Percentiles rank a stretch among this genome's conserved stretches.
Evolutionary conservation across 768 basidiomycete species (phyloP).

Genomic region (Auriscalpium microsporum): DNA sequence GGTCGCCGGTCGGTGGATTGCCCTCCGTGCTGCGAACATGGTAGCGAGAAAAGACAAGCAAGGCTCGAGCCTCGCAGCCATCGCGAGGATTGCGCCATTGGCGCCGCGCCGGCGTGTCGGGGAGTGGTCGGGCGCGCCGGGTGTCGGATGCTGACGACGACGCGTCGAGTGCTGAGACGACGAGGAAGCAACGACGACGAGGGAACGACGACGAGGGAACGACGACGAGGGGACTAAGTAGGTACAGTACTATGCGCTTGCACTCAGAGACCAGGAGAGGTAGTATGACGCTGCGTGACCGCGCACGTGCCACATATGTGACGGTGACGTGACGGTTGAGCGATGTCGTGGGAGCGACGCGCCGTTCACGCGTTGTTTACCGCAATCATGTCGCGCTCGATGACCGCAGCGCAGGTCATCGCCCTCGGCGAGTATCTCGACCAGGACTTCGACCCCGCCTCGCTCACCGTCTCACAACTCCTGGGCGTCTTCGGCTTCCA

Average conservation of each 20-base stretch:
- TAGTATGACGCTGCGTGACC: no score
- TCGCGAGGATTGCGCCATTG: no score
- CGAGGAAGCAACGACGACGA: no score
- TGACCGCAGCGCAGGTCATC: slow-evolving; percentile 75
- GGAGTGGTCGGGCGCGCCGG: no score
- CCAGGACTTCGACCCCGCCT: slow-evolving; percentile 63
- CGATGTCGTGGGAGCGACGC: background rate
- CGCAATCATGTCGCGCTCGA: slow-evolving; percentile 51
- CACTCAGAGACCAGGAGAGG: no score
- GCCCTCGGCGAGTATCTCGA: slow-evolving; percentile 70
- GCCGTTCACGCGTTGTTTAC: slow-evolving; percentile 6
- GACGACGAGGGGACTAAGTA: no score
- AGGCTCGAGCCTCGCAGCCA: no score
- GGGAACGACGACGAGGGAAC: no score
- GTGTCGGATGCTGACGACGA: no score
- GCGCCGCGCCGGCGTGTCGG: no score
- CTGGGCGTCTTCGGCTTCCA: slow-evolving; percentile 72
- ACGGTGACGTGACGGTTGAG: background rate
- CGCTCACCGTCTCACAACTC: slow-evolving; percentile 74
- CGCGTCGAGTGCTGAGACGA: no score
- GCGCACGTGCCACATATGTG: background rate
- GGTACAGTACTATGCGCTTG: no score
- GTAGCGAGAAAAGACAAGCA: slow-evolving; percentile 5
- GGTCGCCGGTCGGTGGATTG: background rate
- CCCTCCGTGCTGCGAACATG: slow-evolving; percentile 8